These are phyloP conservation scores for Zygoascus hellenicus DNA, from an alignment of 1,139 yeast species.

Conservation along the genomic window DNA sequence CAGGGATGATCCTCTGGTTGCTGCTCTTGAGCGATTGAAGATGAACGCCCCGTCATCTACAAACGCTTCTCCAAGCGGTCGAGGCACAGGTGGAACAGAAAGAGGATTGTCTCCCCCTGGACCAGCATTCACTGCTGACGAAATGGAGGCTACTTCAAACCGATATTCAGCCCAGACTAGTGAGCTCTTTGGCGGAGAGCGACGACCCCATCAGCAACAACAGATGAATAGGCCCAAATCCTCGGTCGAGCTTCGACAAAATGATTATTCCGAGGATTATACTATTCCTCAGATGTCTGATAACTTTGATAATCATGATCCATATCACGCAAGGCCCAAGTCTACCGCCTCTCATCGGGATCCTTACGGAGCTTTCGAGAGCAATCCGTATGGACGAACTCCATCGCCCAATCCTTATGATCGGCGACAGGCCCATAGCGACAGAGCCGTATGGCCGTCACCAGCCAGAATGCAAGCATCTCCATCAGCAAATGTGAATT, in stretches of 20 bases:
- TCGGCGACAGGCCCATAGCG: neutral
- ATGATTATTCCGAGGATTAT: conserved; percentile 2
- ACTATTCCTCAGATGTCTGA: conserved; percentile 11
- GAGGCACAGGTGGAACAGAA: neutral
- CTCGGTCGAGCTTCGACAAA: conserved; percentile 14
- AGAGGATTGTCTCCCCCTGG: conserved; percentile 26
- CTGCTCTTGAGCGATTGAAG: conserved; percentile 60
- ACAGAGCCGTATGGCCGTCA: too few species aligned
- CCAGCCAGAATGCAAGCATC: too few species aligned
- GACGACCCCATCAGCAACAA: conserved; percentile 12
- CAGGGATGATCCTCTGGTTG: conserved; percentile 45
- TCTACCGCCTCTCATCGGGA: conserved; percentile 23
- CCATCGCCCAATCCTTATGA: conserved; percentile 22
- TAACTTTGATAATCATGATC: conserved; percentile 13
- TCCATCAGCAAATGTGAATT: too few species aligned
- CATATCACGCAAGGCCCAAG: conserved; percentile 19
- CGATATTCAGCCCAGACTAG: conserved; percentile 27
- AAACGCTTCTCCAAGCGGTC: conserved; percentile 1
- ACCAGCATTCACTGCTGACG: conserved; percentile 33
- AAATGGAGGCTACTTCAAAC: conserved; percentile 30
- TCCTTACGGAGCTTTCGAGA: conserved; percentile 10
- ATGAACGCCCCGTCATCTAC: conserved; percentile 24
- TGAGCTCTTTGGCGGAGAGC: conserved; percentile 24
- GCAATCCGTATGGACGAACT: conserved; percentile 16
- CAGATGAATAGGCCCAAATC: conserved; percentile 19